A percentile compares a stretch with the other conserved stretches of the same genome.
phyloP scores from a whole-genome alignment of 768 basidiomycete genomes.

The Fistulinella prunicolor region DNA sequence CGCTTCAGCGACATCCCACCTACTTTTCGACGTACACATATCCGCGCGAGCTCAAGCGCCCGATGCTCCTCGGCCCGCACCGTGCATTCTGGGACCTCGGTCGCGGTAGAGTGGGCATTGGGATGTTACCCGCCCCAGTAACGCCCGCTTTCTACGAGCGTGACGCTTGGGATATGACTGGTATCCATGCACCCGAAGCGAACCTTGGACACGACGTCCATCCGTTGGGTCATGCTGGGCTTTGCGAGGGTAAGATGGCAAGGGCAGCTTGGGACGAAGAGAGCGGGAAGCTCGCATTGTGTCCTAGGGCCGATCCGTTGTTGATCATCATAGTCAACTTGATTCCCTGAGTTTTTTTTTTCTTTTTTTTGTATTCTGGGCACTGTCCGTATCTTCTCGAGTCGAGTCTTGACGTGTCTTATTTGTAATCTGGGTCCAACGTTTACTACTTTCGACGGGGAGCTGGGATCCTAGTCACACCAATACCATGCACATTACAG shows the following conservation, averaged over 20 bases:
- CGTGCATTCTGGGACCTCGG: constrained; percentile 17
- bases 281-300: constrained; percentile 9
- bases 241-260: neutral
- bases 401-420: no score
- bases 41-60: constrained; percentile 2
- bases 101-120: constrained; percentile 3
- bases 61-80: constrained; percentile 8
- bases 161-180: constrained; percentile 5
- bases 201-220: constrained; percentile 1
- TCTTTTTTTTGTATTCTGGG: no score
- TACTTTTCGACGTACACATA: constrained; percentile 12
- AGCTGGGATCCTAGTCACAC: no score
- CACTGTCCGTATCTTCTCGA: no score
- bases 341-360: neutral
- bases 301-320: constrained; percentile 1
- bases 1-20: constrained; percentile 9
- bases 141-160: constrained; percentile 4
- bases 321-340: constrained; percentile 3
- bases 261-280: constrained; percentile 15
- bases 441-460: no score
- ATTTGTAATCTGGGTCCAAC: no score
- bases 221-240: neutral
- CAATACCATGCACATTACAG: no score
- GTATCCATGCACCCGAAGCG: neutral
- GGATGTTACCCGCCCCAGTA: constrained; percentile 2